Base-by-base conservation (phyloP, 2,329 filamentous ascomycete genomes). In the Diaporthe batatas region DNA sequence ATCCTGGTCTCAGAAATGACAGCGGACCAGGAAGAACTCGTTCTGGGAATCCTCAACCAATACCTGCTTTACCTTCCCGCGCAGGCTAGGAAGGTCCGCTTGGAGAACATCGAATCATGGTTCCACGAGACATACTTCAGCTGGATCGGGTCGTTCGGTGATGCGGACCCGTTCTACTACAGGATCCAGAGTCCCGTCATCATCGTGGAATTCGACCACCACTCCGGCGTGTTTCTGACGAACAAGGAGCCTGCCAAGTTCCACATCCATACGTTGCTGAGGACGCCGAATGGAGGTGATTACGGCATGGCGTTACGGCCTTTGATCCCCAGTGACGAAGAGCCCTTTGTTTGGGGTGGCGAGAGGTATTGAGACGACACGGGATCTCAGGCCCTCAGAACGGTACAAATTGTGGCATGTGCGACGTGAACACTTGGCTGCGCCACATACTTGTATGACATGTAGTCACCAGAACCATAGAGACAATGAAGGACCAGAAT, bases 131-230 rank as follows among this genome's bases (percentile, higher is more conserved):
- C 93, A 6, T 93, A 93, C 78, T 95, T 94, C 79, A 89, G 88
- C 79, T 96, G 93, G 92, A 95, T 95, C 70, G 93, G 93, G 5
- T 90, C 89, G 0, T 93, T 84, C 74, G 89, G 86, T 0, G 86
- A 93, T 68, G 82, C 88, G 0, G 92, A 95, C 79, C 85, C 93
- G 0, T 96, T 94, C 77, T 96, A 95, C 81, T 96, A 91, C 77
- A 87, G 93, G 0, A 87, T 96, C 4, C 93, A 96, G 81, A 94
- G 90, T 75, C 93, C 93, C 0, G 92, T 95, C 0, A 84, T 94
- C 0, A 83, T 95, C 2, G 84, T 92, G 68, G 93, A 96, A 84
- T 93, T 96, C 77, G 93, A 95, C 77, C 92, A 94, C 78, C 93
- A 95, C 80, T 93, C 90, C 0, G 93, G 93, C 0, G 93, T 95